A percentile compares a stretch with the other conserved stretches of the same genome.
phyloP scores from a whole-genome alignment of 2,329 filamentous ascomycete species.

The Xylariaceae sp. region DNA sequence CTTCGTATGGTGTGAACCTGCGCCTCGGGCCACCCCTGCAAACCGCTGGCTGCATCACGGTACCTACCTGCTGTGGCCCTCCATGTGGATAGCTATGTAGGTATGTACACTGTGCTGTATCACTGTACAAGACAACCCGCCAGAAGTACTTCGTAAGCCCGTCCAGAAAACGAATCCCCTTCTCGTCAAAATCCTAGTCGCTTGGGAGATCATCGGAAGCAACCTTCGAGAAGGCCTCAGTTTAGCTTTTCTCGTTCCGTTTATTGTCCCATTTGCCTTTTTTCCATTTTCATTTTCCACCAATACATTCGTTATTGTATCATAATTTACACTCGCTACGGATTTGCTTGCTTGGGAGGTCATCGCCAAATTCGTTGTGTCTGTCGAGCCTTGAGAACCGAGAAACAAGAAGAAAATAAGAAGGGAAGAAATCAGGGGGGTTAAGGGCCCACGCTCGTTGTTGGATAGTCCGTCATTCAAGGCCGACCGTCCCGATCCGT shows the following conservation, averaged over 20 bases:
- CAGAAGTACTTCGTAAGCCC: conserved; percentile 9
- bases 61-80: background rate
- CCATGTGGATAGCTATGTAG: background rate
- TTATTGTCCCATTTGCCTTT: conserved; percentile 20
- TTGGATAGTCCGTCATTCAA: conserved; percentile 10
- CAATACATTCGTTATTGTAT: conserved; percentile 32
- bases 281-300: conserved; percentile 29
- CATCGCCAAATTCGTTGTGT: conserved; percentile 6
- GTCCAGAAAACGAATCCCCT: conserved; percentile 21
- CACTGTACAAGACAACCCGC: background rate
- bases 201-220: conserved; percentile 10
- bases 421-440: conserved; percentile 1
- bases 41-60: conserved; percentile 3
- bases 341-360: conserved; percentile 15
- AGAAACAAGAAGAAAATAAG: no score
- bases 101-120: background rate
- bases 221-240: conserved; percentile 25
- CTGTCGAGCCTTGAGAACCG: background rate
- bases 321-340: conserved; percentile 25
- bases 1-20: conserved; percentile 26
- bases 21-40: conserved; percentile 26
- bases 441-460: conserved; percentile 12
- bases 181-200: conserved; percentile 20
- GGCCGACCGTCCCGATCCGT: conserved; percentile 4
- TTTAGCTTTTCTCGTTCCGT: conserved; percentile 26